Evolutionary conservation across 1,284 basidiomycete genomes (phyloP), one percentile per base, ranked within the genome.

Genomic region (Puccinia hordei): DNA sequence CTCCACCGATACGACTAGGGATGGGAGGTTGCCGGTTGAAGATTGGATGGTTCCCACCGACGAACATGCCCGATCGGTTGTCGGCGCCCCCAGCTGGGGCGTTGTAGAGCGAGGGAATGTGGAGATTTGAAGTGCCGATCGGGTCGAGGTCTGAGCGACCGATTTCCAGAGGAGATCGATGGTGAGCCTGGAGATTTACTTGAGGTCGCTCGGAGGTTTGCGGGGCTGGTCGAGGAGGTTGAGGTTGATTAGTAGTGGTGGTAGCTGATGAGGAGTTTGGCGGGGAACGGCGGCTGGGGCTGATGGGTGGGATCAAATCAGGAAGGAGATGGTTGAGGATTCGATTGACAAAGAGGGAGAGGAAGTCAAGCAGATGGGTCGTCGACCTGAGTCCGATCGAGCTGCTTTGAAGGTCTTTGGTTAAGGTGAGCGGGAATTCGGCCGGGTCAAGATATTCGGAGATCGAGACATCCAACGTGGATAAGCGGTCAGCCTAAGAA

Each of bases 1-100:
- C 83, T 65, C 85, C 84, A 15, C 83, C 84, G 27, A 83, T 82
- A 82, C 83, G 84, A 27, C 90, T 90, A 17, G 81, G 79, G 4
- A 82, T 77, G n/a, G 82, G 82, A 72, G 85, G 85, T 2, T 86
- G 82, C 0, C 53, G 63, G 22, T 86, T 81, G 86, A 95, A 95
- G 38, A 95, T 92, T 0, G 93, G 93, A 85, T 95, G 93, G 81
- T 91, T 88, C 1, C 92, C 93, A 0, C 94, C 94, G 71, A 95
- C 92, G 84, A 90, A 90, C 94, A 95, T 96, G 0, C 94, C 93
- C 82, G 92, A 92, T 17, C 90, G 91, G 38, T 84, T 57, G 80
- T 83, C 83, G 5, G 81, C 35, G 2, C 77, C 75, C 22, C 82
- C 83, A 63, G 83, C 83, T 0, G 84, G 84, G 0, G 84, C 84